phyloP scores from a whole-genome alignment of 1,139 yeast species.

The Eremothecium sinecaudum region DNA sequence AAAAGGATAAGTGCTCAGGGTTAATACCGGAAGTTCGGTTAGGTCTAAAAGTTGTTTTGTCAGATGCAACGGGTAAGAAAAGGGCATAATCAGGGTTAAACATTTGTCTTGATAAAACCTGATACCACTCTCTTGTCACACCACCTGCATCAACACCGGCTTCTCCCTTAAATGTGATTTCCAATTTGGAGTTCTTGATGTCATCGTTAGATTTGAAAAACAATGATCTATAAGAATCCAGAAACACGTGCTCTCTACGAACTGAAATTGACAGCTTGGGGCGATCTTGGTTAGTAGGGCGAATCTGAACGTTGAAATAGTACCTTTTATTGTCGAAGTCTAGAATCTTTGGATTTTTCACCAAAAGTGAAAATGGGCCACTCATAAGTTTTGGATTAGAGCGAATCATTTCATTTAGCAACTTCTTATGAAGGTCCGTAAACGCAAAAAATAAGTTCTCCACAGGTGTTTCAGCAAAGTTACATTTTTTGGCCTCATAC shows the following conservation, averaged over 20 bases:
- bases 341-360: slow-evolving; percentile 77
- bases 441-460: slow-evolving; percentile 76
- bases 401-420: slow-evolving; percentile 86
- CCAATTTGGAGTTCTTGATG: slow-evolving; percentile 63
- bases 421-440: slow-evolving; percentile 83
- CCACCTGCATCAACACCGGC: slow-evolving; percentile 99
- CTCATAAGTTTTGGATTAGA: slow-evolving; percentile 89
- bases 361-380: slow-evolving; percentile 89
- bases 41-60: slow-evolving; percentile 91
- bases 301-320: slow-evolving; percentile 70
- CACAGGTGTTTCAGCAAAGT: slow-evolving; percentile 65
- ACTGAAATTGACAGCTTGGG: slow-evolving; percentile 54
- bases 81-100: slow-evolving; percentile 94
- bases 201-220: slow-evolving; percentile 75
- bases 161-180: slow-evolving; percentile 81
- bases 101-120: slow-evolving; percentile 88
- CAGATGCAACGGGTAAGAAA: slow-evolving; percentile 86
- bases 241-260: slow-evolving; percentile 82
- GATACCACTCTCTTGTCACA: slow-evolving; percentile 95
- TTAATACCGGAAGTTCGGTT: slow-evolving; percentile 87
- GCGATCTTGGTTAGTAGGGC: slow-evolving; percentile 38
- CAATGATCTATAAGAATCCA: slow-evolving; percentile 79
- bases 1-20: slow-evolving; percentile 86
- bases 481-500: slow-evolving; percentile 53
- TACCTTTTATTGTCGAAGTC: slow-evolving; percentile 92